A percentile compares a stretch with the other conserved stretches of the same genome.
These are phyloP conservation scores for Picea glauca DNA, from an alignment of 75 land plant genomes.

Conservation along the genomic window DNA sequence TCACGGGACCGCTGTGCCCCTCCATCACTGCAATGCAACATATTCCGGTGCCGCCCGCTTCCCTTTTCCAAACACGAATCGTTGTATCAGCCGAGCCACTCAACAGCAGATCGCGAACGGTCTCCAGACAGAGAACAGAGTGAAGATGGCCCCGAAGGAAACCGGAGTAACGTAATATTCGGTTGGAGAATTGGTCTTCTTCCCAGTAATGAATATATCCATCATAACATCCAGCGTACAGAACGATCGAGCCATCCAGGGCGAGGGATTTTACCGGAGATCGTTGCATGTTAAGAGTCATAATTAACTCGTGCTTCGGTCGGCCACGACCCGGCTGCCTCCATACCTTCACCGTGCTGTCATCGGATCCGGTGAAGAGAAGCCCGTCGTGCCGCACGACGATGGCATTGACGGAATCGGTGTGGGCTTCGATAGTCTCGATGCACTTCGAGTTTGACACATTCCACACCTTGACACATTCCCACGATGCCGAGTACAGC, in stretches of 20 bases:
- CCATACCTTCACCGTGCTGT: conserved; percentile 81
- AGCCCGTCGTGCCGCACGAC: conserved; percentile 41
- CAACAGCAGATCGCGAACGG: conserved; percentile 24
- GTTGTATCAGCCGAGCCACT: conserved; percentile 60
- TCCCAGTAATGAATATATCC: conserved; percentile 35
- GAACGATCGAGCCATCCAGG: conserved; percentile 19
- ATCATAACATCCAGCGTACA: conserved; percentile 40
- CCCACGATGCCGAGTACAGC: conserved; percentile 87
- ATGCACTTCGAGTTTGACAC: conserved; percentile 68
- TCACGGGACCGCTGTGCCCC: conserved; percentile 33
- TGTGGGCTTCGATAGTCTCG: conserved; percentile 76
- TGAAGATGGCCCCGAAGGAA: conserved; percentile 44
- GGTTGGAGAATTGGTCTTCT: conserved; percentile 29
- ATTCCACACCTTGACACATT: conserved; percentile 87
- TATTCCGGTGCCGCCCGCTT: conserved; percentile 9
- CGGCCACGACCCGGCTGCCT: conserved; percentile 12
- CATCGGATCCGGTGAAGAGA: conserved; percentile 81
- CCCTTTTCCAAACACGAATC: conserved; percentile 37
- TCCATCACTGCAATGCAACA: conserved; percentile 19
- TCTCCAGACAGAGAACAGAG: conserved; percentile 46
- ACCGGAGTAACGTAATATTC: conserved; percentile 21
- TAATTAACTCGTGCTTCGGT: conserved; percentile 32
- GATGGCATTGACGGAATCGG: conserved; percentile 77
- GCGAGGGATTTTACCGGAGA: conserved; percentile 34
- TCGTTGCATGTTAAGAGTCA: conserved; percentile 39